Conservation (phyloP, 2,329 filamentous ascomycete genomes). For the Penicillium sp. region DNA sequence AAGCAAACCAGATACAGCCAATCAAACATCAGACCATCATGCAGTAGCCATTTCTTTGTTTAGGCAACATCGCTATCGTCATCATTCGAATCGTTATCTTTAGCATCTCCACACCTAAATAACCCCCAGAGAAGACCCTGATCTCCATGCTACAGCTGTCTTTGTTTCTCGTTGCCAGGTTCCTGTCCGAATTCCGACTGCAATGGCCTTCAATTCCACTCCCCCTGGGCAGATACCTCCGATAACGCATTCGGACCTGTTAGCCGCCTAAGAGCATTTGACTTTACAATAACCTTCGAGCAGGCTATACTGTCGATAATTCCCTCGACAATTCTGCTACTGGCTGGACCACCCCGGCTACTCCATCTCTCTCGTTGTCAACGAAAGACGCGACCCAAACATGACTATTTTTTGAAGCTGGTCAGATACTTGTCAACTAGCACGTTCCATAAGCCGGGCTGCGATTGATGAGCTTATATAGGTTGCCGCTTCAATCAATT, state of each 20-base stretch:
- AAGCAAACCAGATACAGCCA: no score
- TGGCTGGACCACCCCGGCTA: neutral
- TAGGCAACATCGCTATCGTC: neutral
- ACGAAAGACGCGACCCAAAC: neutral
- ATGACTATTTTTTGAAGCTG: neutral
- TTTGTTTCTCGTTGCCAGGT: neutral
- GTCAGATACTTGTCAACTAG: neutral
- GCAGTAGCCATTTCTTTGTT: neutral
- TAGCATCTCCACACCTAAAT: neutral
- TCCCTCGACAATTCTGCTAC: neutral
- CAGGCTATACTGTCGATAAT: slow-evolving; percentile 1
- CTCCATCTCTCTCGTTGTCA: neutral
- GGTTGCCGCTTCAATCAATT: neutral
- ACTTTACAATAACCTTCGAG: slow-evolving; percentile 1
- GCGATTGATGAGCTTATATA: neutral
- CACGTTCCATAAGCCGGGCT: neutral
- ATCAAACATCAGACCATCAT: no score
- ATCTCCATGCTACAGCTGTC: neutral
- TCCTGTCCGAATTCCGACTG: neutral
- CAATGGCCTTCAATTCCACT: neutral
- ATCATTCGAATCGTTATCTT: neutral
- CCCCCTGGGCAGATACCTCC: neutral
- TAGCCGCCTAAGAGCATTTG: neutral
- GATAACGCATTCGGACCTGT: neutral
- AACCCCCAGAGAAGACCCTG: neutral